Evolutionary conservation across 2,329 filamentous ascomycete genomes (phyloP), one percentile per base, ranked within the genome.

Genomic region (Aspergillus jensenii): DNA sequence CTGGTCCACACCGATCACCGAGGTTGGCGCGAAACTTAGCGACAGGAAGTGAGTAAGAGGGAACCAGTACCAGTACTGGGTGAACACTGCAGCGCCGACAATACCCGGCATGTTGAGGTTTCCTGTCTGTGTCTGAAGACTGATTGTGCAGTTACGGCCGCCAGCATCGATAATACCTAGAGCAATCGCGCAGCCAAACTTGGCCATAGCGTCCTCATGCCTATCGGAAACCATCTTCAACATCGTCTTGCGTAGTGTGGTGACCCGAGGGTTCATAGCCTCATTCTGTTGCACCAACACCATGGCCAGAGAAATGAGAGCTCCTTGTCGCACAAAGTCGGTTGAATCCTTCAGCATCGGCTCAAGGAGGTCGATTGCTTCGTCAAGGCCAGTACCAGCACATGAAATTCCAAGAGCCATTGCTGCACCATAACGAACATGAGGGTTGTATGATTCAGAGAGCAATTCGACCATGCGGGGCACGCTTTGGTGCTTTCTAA

Each of bases 11-110:
- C 90, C 93, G 67, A 98, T 97, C 70, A 99, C 90, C 1, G 95
- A 90, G 1, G 96, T 99, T 1, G 95, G 95, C n/a, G 91, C 92
- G 78, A 99, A 98, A 69, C 91, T 93, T 61, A 99, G 83, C 0
- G 93, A 96, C 58, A 99, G 76, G 86, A 99, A 99, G 78, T 99
- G 95, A 31, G 95, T 96, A 69, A 98, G 89, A 59, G 95, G 95
- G 85, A 99, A 99, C 95, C 95, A 99, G 81, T 99, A 99, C 95
- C 95, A 99, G 81, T 99, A 99, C 75, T 99, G 95, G 8, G 93
- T 96, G 78, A 99, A 99, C 54, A 99, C 90, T 27, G 92, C 93
- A 87, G 96, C 96, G 66, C 95, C 96, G 17, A 99, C 93, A 65
- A 99, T 96, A 61, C 91, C 96, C 17, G 93, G 87, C 93, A 99